Base-by-base conservation (phyloP, 768 basidiomycete species). In the Hericium rajendrae region DNA sequence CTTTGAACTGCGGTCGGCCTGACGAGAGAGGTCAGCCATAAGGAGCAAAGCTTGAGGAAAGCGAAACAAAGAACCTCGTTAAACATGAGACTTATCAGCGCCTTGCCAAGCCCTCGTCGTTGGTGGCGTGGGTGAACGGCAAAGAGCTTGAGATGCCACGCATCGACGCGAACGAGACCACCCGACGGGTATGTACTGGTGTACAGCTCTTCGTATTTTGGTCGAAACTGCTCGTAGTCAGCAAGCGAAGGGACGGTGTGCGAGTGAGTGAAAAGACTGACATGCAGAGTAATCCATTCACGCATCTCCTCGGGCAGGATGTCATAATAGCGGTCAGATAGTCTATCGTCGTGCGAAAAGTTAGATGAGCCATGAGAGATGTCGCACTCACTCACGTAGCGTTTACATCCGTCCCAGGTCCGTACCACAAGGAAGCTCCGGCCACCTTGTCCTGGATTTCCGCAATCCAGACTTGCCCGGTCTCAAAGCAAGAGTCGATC, bases 391-490 rank as follows among this genome's bases (percentile, higher is more conserved):
- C 10, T 41, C 11, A 26, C 39, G 18, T 10, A 41, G n/a, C 40
- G 13, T 10, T 22, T 46, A 43, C 22, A 10, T 54, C 54, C 15
- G 13, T 43, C 6, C 56, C 53, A 38, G 59, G 57, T 38, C 57
- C 20, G 16, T 57, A 41, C 59, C 59, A 52, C 56, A 57, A 38
- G 40, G 59, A 38, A 24, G 39, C 39, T 3, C 48, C 48, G 20
- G 48, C 22, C 8, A 57, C 55, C 12, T 40, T 26, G 26, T 40
- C 50, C 37, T 52, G 16, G 49, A 51, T 22, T 24, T 54, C 54
- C 12, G 50, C 54, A 38, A 55, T 54, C 58, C 58, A 59, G 18
- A 59, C 15, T 51, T 59, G 53, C 18, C 58, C 58, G 18, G 55
- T 28, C 13, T 20, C 6, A n/a, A 59, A 49, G 40, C 22, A 40